Base-by-base conservation (phyloP, 257 asterid genomes). In the Ilex aquifolium region DNA sequence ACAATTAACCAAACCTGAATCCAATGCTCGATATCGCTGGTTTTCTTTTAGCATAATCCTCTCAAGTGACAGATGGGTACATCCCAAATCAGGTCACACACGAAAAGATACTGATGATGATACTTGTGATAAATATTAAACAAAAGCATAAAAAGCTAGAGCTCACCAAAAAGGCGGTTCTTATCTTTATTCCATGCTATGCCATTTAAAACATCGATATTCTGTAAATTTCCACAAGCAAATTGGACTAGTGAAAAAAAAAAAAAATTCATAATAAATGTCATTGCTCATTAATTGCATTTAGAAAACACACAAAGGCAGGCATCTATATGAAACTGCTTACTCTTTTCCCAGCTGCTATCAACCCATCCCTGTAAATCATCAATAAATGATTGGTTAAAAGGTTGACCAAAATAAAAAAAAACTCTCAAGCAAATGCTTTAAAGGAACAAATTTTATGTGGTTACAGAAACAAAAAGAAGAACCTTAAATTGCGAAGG, bases 131-230 rank as follows among this genome's bases (percentile, higher is more conserved):
- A 46, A 14, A 46, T 46, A 46, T 10, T 49, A 3, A 12, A 21
- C 27, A 49, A 49, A 49, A 49, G 14, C 31, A 61, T 9, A 4
- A 56, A 16, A 50, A 3, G 29, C 17, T 21, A 50, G 55, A 59
- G 57, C 84, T 83, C 70, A 92, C 98, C 83, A 21, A 92, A 89
- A 46, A 85, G 27, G 15, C 97, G 95, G 75, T 78, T 74, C 32
- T 61, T 59, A 44, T 76, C 75, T 66, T 59, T 58, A 66, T 92
- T 97, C 97, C 97, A 92, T 44, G 99, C 99, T 51, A 92, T 92
- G 69, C 99, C 99, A 55, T 92, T 92, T 77, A 92, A 68, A 55
- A 89, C 96, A 79, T 87, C 94, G 48, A 92, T 71, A 10, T 65
- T 46, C 99, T 92, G 87, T 59, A 80, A 80, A 65, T 52, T 67